Percentiles rank a stretch among this genome's conserved stretches.
These are phyloP conservation scores for Fistulifera pelliculosa DNA, from an alignment of 108 stramenopile species.

Conservation along the genomic window DNA sequence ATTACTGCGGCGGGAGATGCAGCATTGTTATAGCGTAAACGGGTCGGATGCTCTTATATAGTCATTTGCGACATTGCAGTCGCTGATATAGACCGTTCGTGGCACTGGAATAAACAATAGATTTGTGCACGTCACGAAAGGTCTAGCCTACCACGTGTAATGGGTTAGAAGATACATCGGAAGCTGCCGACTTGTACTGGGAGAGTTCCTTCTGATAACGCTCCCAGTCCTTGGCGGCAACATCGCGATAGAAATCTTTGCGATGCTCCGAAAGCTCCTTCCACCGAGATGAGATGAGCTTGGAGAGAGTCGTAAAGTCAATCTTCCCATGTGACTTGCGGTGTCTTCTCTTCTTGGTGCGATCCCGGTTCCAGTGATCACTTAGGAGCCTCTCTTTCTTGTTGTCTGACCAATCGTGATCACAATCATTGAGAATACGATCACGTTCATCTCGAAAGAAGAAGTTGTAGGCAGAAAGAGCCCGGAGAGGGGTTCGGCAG, in stretches of 20 bases:
- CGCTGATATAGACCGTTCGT: too few relatives aligned
- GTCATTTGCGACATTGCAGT: too few relatives aligned
- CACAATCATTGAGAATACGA: constrained; percentile 9
- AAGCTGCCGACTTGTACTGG: constrained; percentile 1
- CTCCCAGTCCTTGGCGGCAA: constrained; percentile 19
- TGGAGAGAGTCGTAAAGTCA: constrained; percentile 41
- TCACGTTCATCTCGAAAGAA: constrained; percentile 21
- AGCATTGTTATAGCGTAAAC: too few relatives aligned
- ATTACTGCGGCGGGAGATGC: too few relatives aligned
- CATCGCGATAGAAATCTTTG: constrained; percentile 18
- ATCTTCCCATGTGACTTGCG: constrained; percentile 45
- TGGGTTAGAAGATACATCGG: neutral
- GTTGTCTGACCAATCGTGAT: constrained; percentile 4
- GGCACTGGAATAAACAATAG: too few relatives aligned
- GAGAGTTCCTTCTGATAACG: constrained; percentile 20
- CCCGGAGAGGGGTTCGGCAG: constrained; percentile 4
- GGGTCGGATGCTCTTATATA: too few relatives aligned
- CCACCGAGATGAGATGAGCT: constrained; percentile 47
- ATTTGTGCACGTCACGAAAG: too few relatives aligned
- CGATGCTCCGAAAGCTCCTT: constrained; percentile 12
- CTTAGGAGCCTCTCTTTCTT: constrained; percentile 12
- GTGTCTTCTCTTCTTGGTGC: constrained; percentile 21
- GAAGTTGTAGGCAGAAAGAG: constrained; percentile 22
- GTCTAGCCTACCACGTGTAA: neutral
- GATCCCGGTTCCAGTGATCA: constrained; percentile 18